Conservation (phyloP, 345 rosid genomes). For the Hypericum perforatum region DNA sequence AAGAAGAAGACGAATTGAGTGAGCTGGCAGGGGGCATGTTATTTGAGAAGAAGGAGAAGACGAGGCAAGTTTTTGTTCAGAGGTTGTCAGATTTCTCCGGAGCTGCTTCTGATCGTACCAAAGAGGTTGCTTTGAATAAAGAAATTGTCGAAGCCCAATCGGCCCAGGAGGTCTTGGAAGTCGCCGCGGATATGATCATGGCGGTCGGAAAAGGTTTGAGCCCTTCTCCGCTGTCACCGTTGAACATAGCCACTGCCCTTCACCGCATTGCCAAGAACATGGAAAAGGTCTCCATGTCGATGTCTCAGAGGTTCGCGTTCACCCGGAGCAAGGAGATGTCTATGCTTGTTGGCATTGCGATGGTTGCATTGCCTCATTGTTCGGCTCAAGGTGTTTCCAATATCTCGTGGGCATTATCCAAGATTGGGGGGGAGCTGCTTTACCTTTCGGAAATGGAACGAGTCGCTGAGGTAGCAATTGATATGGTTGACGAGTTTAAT, state of each 20-base stretch:
- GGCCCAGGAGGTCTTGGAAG: slow-evolving; percentile 66
- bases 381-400: slow-evolving; percentile 92
- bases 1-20: slow-evolving; percentile 22
- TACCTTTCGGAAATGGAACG: slow-evolving; percentile 95
- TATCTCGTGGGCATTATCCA: slow-evolving; percentile 83
- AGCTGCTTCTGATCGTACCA: slow-evolving; percentile 64
- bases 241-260: slow-evolving; percentile 77
- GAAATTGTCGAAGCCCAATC: slow-evolving; percentile 71
- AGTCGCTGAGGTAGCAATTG: slow-evolving; percentile 76
- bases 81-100: slow-evolving; percentile 67
- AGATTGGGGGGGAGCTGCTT: slow-evolving; percentile 80
- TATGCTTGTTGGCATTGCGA: slow-evolving; percentile 76
- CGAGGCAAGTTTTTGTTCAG: slow-evolving; percentile 52
- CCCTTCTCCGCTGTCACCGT: slow-evolving; percentile 77
- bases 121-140: slow-evolving; percentile 66
- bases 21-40: slow-evolving; percentile 61
- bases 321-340: slow-evolving; percentile 89
- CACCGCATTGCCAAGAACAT: slow-evolving; percentile 89
- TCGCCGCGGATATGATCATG: slow-evolving; percentile 54
- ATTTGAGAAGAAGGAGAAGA: slow-evolving; percentile 52
- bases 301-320: slow-evolving; percentile 54
- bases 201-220: slow-evolving; percentile 83
- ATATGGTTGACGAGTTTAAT: slow-evolving; percentile 61
- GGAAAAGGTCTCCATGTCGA: slow-evolving; percentile 82
- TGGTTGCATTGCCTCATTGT: slow-evolving; percentile 77